Percentiles rank a stretch among this genome's conserved stretches.
Conservation (phyloP, 495 filamentous ascomycete species). For the Podospora sp. region DNA sequence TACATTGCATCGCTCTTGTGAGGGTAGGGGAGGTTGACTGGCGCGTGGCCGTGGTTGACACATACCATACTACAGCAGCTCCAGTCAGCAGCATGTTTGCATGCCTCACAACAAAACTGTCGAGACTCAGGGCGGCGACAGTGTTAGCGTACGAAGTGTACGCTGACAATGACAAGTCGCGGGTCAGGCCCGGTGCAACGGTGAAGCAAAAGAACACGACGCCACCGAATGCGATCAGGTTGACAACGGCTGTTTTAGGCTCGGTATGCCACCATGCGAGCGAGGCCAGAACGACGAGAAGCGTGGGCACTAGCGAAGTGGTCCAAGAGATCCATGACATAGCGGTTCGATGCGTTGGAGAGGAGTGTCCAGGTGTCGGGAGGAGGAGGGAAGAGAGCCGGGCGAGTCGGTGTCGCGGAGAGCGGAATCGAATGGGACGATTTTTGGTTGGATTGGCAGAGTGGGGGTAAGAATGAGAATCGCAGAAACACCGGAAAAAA, state of each 20-base stretch:
- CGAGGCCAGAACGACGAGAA: slow-evolving; percentile 53
- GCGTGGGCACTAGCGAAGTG: slow-evolving; percentile 50
- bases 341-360: slow-evolving; percentile 40
- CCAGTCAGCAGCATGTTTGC: slow-evolving; percentile 52
- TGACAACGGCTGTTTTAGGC: slow-evolving; percentile 49
- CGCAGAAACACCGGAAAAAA: slow-evolving; percentile 4
- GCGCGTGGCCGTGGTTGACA: slow-evolving; percentile 10
- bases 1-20: not conserved
- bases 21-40: slow-evolving; percentile 1
- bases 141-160: slow-evolving; percentile 41
- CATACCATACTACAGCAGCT: slow-evolving; percentile 49
- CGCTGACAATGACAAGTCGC: slow-evolving; percentile 39
- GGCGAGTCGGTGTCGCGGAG: slow-evolving; percentile 12
- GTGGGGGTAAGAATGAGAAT: slow-evolving; percentile 11
- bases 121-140: slow-evolving; percentile 40
- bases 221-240: slow-evolving; percentile 48
- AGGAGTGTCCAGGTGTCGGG: slow-evolving; percentile 11
- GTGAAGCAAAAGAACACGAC: slow-evolving; percentile 51
- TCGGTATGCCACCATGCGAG: slow-evolving; percentile 54
- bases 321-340: slow-evolving; percentile 56
- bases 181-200: slow-evolving; percentile 46
- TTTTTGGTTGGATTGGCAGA: not conserved
- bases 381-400: slow-evolving; percentile 13
- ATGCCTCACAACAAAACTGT: slow-evolving; percentile 43
- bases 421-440: slow-evolving; percentile 16